Conservation (phyloP, 2,329 filamentous ascomycete genomes). For the Ascochyta clinopodiicola region DNA sequence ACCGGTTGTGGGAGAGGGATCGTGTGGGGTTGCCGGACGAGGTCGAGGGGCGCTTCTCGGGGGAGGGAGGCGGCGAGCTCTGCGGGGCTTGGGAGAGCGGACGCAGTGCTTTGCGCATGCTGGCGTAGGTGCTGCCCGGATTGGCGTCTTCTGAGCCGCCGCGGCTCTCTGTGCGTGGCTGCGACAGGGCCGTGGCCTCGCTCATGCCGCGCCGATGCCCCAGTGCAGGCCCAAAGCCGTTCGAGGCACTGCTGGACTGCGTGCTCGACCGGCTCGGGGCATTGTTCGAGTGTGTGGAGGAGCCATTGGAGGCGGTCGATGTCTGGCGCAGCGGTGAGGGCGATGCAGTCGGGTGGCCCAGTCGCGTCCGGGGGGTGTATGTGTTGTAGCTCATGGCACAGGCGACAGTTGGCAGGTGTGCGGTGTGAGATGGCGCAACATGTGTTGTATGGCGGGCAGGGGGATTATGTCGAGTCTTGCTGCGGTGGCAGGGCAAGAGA, state of each 20-base stretch:
- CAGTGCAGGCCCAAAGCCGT: constrained; percentile 55
- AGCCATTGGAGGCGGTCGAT: constrained; percentile 74
- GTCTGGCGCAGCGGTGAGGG: constrained; percentile 64
- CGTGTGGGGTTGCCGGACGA: constrained; percentile 24
- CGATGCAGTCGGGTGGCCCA: constrained; percentile 49
- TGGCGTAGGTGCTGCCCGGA: constrained; percentile 72
- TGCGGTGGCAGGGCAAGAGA: constrained; percentile 9
- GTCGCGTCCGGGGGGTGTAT: constrained; percentile 48
- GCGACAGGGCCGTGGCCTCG: constrained; percentile 67
- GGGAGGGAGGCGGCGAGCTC: constrained; percentile 38
- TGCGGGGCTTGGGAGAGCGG: constrained; percentile 50
- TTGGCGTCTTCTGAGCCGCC: constrained; percentile 49
- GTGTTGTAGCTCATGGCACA: constrained; percentile 46
- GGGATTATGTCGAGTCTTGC: constrained; percentile 20
- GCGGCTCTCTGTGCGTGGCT: constrained; percentile 57
- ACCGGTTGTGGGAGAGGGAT: constrained; percentile 36
- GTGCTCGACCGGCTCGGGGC: constrained; percentile 72
- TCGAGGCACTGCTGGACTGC: constrained; percentile 74
- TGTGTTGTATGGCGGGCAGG: constrained; percentile 35
- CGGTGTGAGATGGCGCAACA: constrained; percentile 29
- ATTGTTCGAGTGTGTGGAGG: constrained; percentile 68
- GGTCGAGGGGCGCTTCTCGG: constrained; percentile 26
- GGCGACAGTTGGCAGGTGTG: constrained; percentile 14
- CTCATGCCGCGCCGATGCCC: constrained; percentile 78
- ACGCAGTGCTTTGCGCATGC: constrained; percentile 76